Conservation (phyloP, 352 stramenopile genomes). For the Phytophthora lateralis region DNA sequence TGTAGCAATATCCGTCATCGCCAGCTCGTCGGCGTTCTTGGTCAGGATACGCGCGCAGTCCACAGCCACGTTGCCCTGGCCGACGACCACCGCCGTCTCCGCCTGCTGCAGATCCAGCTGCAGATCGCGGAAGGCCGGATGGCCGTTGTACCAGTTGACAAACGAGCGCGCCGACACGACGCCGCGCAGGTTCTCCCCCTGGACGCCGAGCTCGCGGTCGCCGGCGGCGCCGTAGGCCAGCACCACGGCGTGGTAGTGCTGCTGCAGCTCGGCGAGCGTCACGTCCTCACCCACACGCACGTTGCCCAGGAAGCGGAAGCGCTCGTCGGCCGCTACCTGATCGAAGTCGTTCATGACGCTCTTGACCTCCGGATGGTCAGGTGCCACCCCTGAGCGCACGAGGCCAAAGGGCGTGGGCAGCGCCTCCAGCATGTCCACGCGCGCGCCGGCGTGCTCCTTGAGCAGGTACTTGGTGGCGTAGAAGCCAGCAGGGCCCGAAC, state of each 20-base stretch:
- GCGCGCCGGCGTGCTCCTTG: constrained; percentile 66
- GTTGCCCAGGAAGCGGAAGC: constrained; percentile 92
- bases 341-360: constrained; percentile 98
- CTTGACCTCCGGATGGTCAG: constrained; percentile 99
- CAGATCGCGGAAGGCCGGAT: constrained; percentile 93
- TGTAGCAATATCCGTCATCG: constrained; percentile 92
- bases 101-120: constrained; percentile 51
- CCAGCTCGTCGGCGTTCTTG: constrained; percentile 90
- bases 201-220: constrained; percentile 89
- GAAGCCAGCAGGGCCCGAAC: constrained; percentile 90
- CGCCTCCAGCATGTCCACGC: constrained; percentile 93
- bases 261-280: constrained; percentile 84
- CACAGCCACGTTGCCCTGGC: constrained; percentile 97
- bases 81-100: constrained; percentile 94
- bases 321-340: constrained; percentile 77
- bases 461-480: constrained; percentile 96
- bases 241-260: constrained; percentile 94
- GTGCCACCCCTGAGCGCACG: constrained; percentile 96
- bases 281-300: constrained; percentile 90
- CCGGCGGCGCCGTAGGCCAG: constrained; percentile 95
- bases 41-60: constrained; percentile 96
- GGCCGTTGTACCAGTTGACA: constrained; percentile 99
- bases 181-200: constrained; percentile 73
- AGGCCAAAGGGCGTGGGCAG: constrained; percentile 96
- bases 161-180: constrained; percentile 93